A percentile compares a stretch with the other conserved stretches of the same genome.
Conservation (phyloP, 129 eudicot genomes). For the Rutidosis leptorrhynchoides region DNA sequence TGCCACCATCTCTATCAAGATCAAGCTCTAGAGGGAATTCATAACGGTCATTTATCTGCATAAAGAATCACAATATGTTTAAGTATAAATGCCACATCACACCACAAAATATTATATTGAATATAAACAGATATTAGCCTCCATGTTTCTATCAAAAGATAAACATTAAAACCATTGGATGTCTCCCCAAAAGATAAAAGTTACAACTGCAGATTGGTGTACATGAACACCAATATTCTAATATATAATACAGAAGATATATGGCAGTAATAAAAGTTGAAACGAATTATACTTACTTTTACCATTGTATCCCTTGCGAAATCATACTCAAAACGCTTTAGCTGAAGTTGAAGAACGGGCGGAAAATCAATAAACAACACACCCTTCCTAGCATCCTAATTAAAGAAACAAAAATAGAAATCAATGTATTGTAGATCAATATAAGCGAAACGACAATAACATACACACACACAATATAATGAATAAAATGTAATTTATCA, state of each 20-base stretch:
- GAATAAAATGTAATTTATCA: background rate
- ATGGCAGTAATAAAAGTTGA: background rate
- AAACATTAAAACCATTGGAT: background rate
- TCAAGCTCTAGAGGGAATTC: conserved; percentile 95
- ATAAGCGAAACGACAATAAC: no score
- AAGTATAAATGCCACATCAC: conserved; percentile 9
- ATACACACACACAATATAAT: conserved; percentile 1
- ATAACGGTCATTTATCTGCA: conserved; percentile 93
- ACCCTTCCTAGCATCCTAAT: conserved; percentile 76
- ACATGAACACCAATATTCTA: conserved; percentile 16
- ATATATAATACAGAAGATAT: background rate
- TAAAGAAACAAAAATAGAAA: conserved; percentile 11
- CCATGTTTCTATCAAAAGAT: conserved; percentile 18
- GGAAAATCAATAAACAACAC: conserved; percentile 78
- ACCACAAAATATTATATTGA: background rate
- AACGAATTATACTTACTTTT: conserved; percentile 44
- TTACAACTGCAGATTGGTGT: conserved; percentile 6
- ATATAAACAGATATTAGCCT: background rate
- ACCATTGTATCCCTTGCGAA: conserved; percentile 82
- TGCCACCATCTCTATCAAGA: conserved; percentile 87
- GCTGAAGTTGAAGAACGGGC: conserved; percentile 77
- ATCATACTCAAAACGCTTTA: conserved; percentile 84
- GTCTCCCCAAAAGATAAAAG: background rate
- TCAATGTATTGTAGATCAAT: conserved; percentile 5
- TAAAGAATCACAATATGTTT: conserved; percentile 1